These are phyloP conservation scores for Verruconis gallopava DNA, from an alignment of 2,329 filamentous ascomycete genomes.

Conservation along the genomic window DNA sequence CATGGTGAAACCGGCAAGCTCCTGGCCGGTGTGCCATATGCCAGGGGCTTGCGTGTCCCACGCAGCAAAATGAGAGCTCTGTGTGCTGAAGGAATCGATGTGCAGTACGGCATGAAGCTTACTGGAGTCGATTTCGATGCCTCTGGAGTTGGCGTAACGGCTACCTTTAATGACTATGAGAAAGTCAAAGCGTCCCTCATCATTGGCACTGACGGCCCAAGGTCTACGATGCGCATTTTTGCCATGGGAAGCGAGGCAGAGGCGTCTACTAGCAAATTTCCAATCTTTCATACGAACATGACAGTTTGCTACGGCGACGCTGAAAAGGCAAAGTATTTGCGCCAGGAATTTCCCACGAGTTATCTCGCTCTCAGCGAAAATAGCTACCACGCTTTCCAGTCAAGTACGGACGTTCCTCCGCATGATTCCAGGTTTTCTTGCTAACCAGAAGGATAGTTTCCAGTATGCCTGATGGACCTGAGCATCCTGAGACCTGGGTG, in stretches of 20 bases:
- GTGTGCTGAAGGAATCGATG: conserved; percentile 19
- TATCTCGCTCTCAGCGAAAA: conserved; percentile 20
- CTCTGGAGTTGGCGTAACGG: conserved; percentile 13
- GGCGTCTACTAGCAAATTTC: conserved; percentile 10
- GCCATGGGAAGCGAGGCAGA: conserved; percentile 11
- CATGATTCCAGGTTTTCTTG: conserved; percentile 15
- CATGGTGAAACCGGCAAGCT: conserved; percentile 24
- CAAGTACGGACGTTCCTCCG: conserved; percentile 11
- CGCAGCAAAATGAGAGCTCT: conserved; percentile 23
- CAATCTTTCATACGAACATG: conserved; percentile 16
- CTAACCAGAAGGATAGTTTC: conserved; percentile 15
- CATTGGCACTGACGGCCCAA: conserved; percentile 24
- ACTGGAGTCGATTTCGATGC: background rate
- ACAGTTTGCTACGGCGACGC: conserved; percentile 11
- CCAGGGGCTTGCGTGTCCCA: conserved; percentile 25
- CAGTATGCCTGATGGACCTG: conserved; percentile 19
- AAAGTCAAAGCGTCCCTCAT: conserved; percentile 19
- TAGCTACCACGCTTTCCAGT: conserved; percentile 14
- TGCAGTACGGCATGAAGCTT: conserved; percentile 12
- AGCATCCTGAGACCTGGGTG: conserved; percentile 22
- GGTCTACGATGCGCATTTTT: conserved; percentile 13
- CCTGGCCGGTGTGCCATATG: conserved; percentile 17
- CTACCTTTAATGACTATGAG: conserved; percentile 22
- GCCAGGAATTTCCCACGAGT: conserved; percentile 17
- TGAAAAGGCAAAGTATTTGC: conserved; percentile 13